Conservation (phyloP, 805 yeast species). For the Cyberlindnera mycetangii region DNA sequence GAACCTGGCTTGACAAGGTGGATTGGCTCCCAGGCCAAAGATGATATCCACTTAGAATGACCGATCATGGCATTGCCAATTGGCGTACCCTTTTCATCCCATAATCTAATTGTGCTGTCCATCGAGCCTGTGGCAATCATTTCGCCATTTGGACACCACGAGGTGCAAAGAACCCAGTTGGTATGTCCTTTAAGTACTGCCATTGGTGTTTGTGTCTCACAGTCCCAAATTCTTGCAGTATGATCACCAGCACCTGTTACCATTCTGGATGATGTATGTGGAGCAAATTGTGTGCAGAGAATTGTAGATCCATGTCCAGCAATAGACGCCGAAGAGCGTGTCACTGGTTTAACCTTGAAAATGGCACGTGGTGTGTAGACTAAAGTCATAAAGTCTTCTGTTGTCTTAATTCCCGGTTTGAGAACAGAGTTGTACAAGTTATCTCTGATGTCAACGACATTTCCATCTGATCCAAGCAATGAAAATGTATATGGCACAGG, state of each 20-base stretch:
- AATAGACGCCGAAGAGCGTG: conserved; percentile 87
- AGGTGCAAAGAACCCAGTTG: conserved; percentile 91
- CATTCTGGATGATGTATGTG: conserved; percentile 78
- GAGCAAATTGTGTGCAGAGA: conserved; percentile 90
- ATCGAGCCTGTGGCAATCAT: conserved; percentile 93
- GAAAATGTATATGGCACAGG: conserved; percentile 90
- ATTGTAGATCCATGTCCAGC: conserved; percentile 96
- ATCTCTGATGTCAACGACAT: conserved; percentile 68
- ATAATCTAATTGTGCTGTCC: conserved; percentile 85
- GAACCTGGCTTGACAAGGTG: conserved; percentile 71
- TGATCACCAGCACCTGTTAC: conserved; percentile 96
- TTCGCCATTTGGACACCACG: conserved; percentile 91
- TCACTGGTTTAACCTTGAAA: conserved; percentile 87
- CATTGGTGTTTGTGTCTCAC: conserved; percentile 89
- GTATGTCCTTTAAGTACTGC: conserved; percentile 78
- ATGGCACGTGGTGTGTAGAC: conserved; percentile 94
- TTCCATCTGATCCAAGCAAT: conserved; percentile 46
- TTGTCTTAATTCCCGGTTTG: conserved; percentile 81
- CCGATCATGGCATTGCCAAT: conserved; percentile 75
- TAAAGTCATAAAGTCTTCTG: conserved; percentile 90
- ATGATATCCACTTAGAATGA: conserved; percentile 86
- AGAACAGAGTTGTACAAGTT: conserved; percentile 77
- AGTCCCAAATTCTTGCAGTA: conserved; percentile 96
- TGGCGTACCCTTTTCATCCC: conserved; percentile 78
- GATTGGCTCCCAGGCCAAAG: conserved; percentile 91